Evolutionary conservation across 2,329 filamentous ascomycete species (phyloP), one percentile per base, ranked within the genome.

Genomic region (Penicillium sp.): DNA sequence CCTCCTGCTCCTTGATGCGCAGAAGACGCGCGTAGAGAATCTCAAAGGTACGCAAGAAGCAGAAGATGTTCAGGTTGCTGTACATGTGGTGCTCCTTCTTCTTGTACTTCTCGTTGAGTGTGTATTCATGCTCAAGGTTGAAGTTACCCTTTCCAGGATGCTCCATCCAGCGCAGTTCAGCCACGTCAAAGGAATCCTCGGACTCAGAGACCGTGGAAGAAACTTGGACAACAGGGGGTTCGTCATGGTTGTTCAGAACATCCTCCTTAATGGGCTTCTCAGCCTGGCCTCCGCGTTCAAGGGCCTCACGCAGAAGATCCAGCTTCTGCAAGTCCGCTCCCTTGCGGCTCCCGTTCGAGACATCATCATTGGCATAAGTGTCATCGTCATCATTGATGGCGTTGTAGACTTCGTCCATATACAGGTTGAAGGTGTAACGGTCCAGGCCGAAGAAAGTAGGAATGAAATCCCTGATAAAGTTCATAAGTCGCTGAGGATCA

Each of bases 31-130:
- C 86, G 76, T 96, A 97, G 6, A 99, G 80, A n/a, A 89, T 89
- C 70, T 96, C 87, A 73, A 99, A 94, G 60, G 96, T 88, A 66
- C 89, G 90, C 79, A 99, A 89, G 81, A 99, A 97, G 75, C 94
- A 93, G 72, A 92, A 96, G 59, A 99, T 88, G 4, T 89, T 91
- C 68, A 91, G 85, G 73, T 97, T 97, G 73, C 88, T 89, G 78
- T 96, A 99, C 72, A 97, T 86, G 71, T 93, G 93, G 79, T 91
- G 96, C 76, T 86, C 87, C 12, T 87, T 86, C 47, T 93, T 89
- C 65, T 83, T 83, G 76, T 94, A 96, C 57, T 90, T 87, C 51
- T 92, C 89, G 60, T 96, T 91, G 42, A 84, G 60, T 77, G 89
- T 80, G 83, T 93, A 76, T 84, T 84, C 76, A 82, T 86, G 70